Evolutionary conservation across 306 rosid species (phyloP).

Genomic region (Cucumis hystrix): DNA sequence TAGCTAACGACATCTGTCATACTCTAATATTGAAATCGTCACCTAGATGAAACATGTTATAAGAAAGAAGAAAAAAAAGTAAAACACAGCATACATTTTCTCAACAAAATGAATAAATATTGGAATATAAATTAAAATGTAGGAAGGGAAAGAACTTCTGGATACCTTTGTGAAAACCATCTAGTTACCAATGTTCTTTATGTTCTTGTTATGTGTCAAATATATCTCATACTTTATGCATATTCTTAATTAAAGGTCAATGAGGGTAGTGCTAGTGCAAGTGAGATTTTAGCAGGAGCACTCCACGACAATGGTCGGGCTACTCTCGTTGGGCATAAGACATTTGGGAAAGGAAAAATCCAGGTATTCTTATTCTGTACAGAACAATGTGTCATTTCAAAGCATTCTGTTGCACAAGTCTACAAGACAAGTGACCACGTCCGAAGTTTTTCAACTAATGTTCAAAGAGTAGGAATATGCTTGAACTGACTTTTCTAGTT

Average conservation of each 20-base stretch:
- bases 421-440: background rate
- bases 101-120: background rate
- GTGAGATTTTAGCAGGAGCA: conserved; percentile 95
- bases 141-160: background rate
- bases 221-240: background rate
- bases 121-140: background rate
- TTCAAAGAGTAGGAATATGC: too few relatives aligned
- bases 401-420: background rate
- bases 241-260: conserved; percentile 41
- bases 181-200: background rate
- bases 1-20: background rate
- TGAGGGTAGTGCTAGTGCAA: conserved; percentile 98
- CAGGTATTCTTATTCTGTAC: conserved; percentile 38
- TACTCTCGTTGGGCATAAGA: conserved; percentile 72
- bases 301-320: conserved; percentile 91
- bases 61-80: background rate
- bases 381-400: background rate
- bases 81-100: background rate
- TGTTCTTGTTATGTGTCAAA: background rate
- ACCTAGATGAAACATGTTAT: too few relatives aligned
- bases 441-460: background rate
- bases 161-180: background rate
- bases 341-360: conserved; percentile 97
- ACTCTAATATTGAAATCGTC: background rate
- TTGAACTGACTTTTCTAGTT: too few relatives aligned